Evolutionary conservation across 306 rosid species (phyloP), one percentile per base, ranked within the genome.

Genomic region (Glycine latifolia): DNA sequence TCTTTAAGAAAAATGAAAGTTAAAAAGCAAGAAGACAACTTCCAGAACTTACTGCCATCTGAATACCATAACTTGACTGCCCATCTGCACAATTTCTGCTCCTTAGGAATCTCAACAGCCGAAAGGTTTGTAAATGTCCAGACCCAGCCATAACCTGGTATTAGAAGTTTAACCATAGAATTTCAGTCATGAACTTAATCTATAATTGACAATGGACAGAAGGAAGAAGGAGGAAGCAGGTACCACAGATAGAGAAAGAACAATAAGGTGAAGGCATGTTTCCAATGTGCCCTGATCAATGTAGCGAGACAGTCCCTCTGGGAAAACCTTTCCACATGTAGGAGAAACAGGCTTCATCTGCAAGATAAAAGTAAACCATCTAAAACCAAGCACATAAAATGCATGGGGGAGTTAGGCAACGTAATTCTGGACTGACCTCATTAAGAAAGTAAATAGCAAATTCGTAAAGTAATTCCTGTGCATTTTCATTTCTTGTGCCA

Each of bases 81-180:
- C 94, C 99, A 77, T 95, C 99, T 20, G 88, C 88, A 81, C 97
- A 91, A 86, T 91, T 93, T 85, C 99, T 91, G 87, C 91, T 90
- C 75, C 99, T 89, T 63, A 95, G 88, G 81, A 95, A 95, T 88
- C 95, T 91, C 88, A 95, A 83, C 62, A 95, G 79, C 55, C 89
- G 92, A 76, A 95, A 91, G 59, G 97, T 95, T 78, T 93, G 92
- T 85, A 95, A 84, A 90, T 93, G 97, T 83, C 99, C 99, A 81
- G 99, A 93, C 77, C 99, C 99, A 82, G 99, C 99, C 97, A 95
- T 93, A 75, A 95, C 95, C 99, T 95, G 90, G 55, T 47, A 75
- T 63, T 77, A 77, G 55, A 89, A 76, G 73, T 82, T 84, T 59
- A 82, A 79, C 72, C 83, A 79, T 50, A 46, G 31, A 71, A 50